phyloP scores from a whole-genome alignment of 2,329 filamentous ascomycete species.

The Colletotrichum tropicicola region DNA sequence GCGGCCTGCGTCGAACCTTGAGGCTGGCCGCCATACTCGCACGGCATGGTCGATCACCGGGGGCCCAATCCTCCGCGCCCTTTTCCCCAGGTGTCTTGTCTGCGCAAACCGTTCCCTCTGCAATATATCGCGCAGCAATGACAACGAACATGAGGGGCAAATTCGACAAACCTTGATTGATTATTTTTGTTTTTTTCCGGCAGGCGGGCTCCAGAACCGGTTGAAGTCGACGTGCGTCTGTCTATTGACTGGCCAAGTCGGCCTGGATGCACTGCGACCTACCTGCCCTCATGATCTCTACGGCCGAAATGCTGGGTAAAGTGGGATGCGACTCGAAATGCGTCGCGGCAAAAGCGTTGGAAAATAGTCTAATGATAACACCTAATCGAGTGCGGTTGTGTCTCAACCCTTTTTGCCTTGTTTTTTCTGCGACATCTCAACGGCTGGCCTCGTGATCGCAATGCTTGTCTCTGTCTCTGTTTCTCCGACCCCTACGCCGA shows the following conservation, averaged over 20 bases:
- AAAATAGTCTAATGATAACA: constrained; percentile 15
- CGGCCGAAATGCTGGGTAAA: constrained; percentile 8
- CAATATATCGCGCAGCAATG: constrained; percentile 12
- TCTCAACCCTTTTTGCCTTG: constrained; percentile 13
- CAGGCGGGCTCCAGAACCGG: background rate
- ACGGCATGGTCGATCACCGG: constrained; percentile 8
- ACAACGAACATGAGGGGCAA: constrained; percentile 14
- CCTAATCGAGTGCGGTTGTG: constrained; percentile 18
- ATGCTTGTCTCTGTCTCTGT: constrained; percentile 8
- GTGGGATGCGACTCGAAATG: background rate
- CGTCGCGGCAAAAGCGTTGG: constrained; percentile 9
- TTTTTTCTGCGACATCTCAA: constrained; percentile 16
- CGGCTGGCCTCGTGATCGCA: constrained; percentile 8
- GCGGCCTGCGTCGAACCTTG: constrained; percentile 14
- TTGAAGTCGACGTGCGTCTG: background rate
- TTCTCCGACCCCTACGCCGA: background rate
- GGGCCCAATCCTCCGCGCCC: background rate
- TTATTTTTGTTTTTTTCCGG: constrained; percentile 4
- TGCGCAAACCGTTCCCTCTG: background rate
- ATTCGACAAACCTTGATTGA: background rate
- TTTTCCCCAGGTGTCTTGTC: background rate
- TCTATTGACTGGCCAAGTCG: constrained; percentile 3
- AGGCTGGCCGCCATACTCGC: background rate
- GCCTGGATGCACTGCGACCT: background rate
- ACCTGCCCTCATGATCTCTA: constrained; percentile 8